Conservation (phyloP, 768 basidiomycete genomes). For the Phanerodontia chrysosporium region DNA sequence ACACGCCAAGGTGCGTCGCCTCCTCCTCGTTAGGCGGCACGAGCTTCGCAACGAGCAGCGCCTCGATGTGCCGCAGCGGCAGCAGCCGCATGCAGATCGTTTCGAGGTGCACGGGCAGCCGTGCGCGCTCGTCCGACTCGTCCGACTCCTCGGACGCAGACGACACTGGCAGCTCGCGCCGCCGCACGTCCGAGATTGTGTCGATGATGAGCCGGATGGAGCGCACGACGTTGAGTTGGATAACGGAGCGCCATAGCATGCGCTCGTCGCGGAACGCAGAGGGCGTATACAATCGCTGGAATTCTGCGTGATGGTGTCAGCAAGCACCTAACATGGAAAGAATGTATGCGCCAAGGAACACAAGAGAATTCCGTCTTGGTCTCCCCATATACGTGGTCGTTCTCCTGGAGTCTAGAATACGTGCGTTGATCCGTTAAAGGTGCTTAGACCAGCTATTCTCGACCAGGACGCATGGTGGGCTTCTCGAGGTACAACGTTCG, state of each 20-base stretch:
- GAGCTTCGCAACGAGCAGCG: constrained; percentile 63
- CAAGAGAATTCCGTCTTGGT: no score
- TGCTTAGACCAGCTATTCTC: no score
- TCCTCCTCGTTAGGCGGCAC: constrained; percentile 64
- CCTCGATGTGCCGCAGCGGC: constrained; percentile 68
- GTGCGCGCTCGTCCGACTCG: constrained; percentile 19
- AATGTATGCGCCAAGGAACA: not conserved
- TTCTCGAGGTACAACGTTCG: no score
- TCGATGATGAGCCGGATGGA: constrained; percentile 74
- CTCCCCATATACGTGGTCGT: no score
- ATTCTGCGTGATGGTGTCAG: constrained; percentile 43
- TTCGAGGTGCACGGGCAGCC: constrained; percentile 43
- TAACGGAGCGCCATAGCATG: constrained; percentile 77
- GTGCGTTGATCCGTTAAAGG: no score
- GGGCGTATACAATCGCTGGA: constrained; percentile 71
- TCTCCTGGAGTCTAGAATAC: no score
- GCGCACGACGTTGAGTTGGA: constrained; percentile 79
- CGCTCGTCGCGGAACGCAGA: constrained; percentile 72
- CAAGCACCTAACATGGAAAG: not conserved
- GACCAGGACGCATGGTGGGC: no score
- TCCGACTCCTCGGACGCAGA: constrained; percentile 13
- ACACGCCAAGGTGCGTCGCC: constrained; percentile 22
- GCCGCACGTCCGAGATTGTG: constrained; percentile 35
- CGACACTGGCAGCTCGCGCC: constrained; percentile 22
- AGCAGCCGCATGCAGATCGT: constrained; percentile 57